Percentiles rank a stretch among this genome's conserved stretches.
These are phyloP conservation scores for Mortierella antarctica DNA, from an alignment of 192 early-diverging fungal genomes.

Conservation along the genomic window DNA sequence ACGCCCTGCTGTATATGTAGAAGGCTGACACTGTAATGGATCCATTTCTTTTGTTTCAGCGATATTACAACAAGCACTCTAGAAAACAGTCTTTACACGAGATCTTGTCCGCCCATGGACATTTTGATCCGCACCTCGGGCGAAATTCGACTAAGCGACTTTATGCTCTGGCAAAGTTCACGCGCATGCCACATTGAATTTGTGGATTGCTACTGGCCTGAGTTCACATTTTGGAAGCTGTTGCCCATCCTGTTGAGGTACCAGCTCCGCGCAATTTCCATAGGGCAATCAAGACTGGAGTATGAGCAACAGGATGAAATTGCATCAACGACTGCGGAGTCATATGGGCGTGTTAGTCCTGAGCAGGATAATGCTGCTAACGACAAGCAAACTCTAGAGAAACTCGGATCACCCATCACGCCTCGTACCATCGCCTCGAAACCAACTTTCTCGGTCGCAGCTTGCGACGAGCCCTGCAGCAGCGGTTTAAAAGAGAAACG, in stretches of 20 bases:
- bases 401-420: neutral
- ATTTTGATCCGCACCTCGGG: slow-evolving; percentile 94
- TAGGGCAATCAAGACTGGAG: slow-evolving; percentile 17
- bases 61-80: slow-evolving; percentile 73
- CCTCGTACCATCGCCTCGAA: slow-evolving; percentile 20
- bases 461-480: neutral
- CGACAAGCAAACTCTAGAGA: neutral
- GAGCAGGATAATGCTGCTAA: neutral
- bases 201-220: slow-evolving; percentile 93
- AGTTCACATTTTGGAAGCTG: slow-evolving; percentile 91
- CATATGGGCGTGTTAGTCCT: neutral
- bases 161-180: slow-evolving; percentile 89
- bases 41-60: slow-evolving; percentile 21
- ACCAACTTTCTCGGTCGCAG: slow-evolving; percentile 9
- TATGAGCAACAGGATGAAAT: slow-evolving; percentile 17
- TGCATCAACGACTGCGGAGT: neutral
- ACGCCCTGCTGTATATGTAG: no score
- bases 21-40: neutral
- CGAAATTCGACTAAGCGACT: slow-evolving; percentile 96
- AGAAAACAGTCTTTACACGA: slow-evolving; percentile 72
- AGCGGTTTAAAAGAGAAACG: slow-evolving; percentile 4
- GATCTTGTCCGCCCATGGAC: slow-evolving; percentile 78
- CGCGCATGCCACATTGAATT: slow-evolving; percentile 86
- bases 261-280: slow-evolving; percentile 63
- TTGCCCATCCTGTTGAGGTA: slow-evolving; percentile 84